Evolutionary conservation across 1,284 basidiomycete species (phyloP).

Genomic region (Phellopilus nigrolimitatus): DNA sequence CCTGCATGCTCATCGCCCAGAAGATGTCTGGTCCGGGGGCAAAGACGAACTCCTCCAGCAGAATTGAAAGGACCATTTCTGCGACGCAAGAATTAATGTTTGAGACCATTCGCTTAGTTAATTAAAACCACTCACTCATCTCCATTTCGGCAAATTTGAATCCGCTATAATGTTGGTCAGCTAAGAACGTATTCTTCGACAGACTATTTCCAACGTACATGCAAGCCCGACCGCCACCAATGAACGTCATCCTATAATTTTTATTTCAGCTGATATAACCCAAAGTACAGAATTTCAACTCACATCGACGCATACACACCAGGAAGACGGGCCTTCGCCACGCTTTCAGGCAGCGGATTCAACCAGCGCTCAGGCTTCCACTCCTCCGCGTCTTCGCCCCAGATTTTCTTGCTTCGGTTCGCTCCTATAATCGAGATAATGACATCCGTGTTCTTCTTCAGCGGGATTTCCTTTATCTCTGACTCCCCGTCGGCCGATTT

Average conservation of each 20-base stretch:
- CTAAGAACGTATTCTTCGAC: not conserved
- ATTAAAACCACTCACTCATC: slow-evolving; percentile 11
- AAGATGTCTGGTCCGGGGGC: not conserved
- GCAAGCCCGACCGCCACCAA: slow-evolving; percentile 19
- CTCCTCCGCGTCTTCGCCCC: slow-evolving; percentile 17
- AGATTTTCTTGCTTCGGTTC: slow-evolving; percentile 15
- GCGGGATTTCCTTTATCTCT: slow-evolving; percentile 4
- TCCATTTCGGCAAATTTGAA: slow-evolving; percentile 21
- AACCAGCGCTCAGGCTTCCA: slow-evolving; percentile 14
- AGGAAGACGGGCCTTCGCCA: slow-evolving; percentile 13
- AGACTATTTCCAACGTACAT: slow-evolving; percentile 13
- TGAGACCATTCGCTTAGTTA: not conserved
- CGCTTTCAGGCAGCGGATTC: slow-evolving; percentile 10
- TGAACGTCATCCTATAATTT: slow-evolving; percentile 17
- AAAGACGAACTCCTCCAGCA: slow-evolving; percentile 17
- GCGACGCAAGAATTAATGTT: not conserved
- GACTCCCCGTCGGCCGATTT: slow-evolving; percentile 10
- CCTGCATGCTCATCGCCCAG: slow-evolving; percentile 1
- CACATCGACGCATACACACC: slow-evolving; percentile 21
- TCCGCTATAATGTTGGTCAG: slow-evolving; percentile 3
- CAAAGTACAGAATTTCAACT: not conserved
- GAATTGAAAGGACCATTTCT: slow-evolving; percentile 13
- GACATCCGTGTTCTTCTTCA: slow-evolving; percentile 11
- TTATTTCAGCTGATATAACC: not conserved
- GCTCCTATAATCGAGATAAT: slow-evolving; percentile 15